Evolutionary conservation across 2,329 filamentous ascomycete genomes (phyloP), one percentile per base, ranked within the genome.

Genomic region (Ascosphaera apis): DNA sequence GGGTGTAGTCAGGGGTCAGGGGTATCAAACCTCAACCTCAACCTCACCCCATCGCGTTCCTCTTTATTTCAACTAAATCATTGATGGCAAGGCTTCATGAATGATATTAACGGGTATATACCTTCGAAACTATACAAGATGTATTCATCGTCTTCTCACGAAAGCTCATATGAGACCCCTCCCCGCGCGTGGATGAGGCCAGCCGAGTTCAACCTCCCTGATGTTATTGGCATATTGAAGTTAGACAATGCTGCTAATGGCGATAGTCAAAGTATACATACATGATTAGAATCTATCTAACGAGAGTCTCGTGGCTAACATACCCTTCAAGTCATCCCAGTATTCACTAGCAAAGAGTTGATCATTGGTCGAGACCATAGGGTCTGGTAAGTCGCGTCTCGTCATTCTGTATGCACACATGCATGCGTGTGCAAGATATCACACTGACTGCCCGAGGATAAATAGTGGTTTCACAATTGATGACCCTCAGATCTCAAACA

Each of bases 401-500:
- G 9, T 15, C 23, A 38, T 23, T 25, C 12, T 23, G 19, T 28
- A 4, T 2, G 4, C 4, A 9, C 19, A 34, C 15, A 13, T 13
- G 7, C 8, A 8, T 17, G 12, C 19, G 33, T 15, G 15, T 12
- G 9, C 13, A 32, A 8, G 17, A 13, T 32, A 12, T 3, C n/a
- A 25, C 30, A 3, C 16, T 28, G 11, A 39, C 16, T 25, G n/a
- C 9, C 13, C 21, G 21, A 25, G 21, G 15, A 15, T 35, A 34
- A 38, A 39, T 44, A 44, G 42, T 33, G 38, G 53, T 35, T 51
- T 48, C 36, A 41, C 50, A 4, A 28, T 60, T 15, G 37, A 50
- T 2, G 49, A 58, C 34, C 47, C 43, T 4, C 39, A 44, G 19
- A 42, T 60, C 11, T 63, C 60, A 3, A 54, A 54, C 31, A 48